Evolutionary conservation across 2,329 filamentous ascomycete species (phyloP), one percentile per base, ranked within the genome.

Genomic region (Trichoderma sp.): DNA sequence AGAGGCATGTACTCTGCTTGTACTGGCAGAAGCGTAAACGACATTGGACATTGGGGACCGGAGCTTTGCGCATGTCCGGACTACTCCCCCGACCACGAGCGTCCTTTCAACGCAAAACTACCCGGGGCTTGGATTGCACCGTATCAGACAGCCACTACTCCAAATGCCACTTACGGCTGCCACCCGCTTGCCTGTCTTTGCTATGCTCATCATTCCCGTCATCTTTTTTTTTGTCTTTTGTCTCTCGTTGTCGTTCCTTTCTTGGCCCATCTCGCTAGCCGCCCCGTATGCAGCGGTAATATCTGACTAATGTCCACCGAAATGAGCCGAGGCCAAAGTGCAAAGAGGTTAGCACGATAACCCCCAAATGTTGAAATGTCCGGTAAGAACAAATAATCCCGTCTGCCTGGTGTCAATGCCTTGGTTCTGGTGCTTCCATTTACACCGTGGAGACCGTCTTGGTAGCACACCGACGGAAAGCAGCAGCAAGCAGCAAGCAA

Each of bases 391-490:
- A 47, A 51, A 47, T 30, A 39, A 18, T 18, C 15, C 24, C 39
- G 61, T 32, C 15, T 51, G 39, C 62, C 18, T 32, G 26, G 24
- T 39, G 60, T 8, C 60, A 61, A 36, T 61, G 53, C 53, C 53
- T 57, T 57, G 53, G 24, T 28, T 21, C n/a, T 26, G 28, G 26
- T 36, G 47, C 12, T 30, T 51, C 47, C 21, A 56, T 30, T 28
- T 26, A 53, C 39, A 18, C 9, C 32, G 36, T 39, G 21, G 32
- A 63, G 34, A 58, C 53, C 36, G n/a, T 11, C 24, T 18, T n/a
- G 28, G 65, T 68, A 47, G 53, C 65, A 68, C 65, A 68, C 53
- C 65, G 65, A 68, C 65, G 65, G 65, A 58, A 43, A 30, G 15
- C 65, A 68, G 65, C 61, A 64, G 39, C 60, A 63, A 24, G 18